Percentiles rank a stretch among this genome's conserved stretches.
Evolutionary conservation across 1,284 basidiomycete genomes (phyloP).

Genomic region (Papiliotrema nemorosa): DNA sequence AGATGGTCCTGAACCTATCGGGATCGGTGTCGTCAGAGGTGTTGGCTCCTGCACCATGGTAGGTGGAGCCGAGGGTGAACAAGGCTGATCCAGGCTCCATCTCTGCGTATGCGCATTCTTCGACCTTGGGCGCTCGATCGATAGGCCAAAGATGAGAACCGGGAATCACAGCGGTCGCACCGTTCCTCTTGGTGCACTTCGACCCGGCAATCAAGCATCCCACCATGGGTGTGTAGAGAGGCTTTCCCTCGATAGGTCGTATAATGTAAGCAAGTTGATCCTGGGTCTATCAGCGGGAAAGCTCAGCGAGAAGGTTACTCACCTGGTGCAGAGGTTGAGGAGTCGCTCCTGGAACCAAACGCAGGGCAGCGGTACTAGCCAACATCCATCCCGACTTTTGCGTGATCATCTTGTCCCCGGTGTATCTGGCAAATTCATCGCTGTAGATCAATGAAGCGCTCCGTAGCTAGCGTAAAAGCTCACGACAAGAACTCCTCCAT

Average conservation of each 20-base stretch:
- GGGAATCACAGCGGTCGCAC: conserved; percentile 21
- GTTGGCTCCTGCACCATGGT: conserved; percentile 23
- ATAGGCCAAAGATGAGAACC: conserved; percentile 19
- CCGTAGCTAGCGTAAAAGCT: background rate
- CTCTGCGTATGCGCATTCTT: conserved; percentile 5
- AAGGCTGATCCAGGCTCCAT: conserved; percentile 24
- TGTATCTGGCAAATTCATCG: conserved; percentile 19
- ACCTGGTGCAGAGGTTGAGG: conserved; percentile 20
- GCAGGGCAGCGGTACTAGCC: conserved; percentile 16
- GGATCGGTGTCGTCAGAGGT: conserved; percentile 14
- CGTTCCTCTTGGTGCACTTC: conserved; percentile 18
- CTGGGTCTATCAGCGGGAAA: no score
- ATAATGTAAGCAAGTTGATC: conserved; percentile 19
- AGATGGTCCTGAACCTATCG: conserved; percentile 18
- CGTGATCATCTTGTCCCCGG: conserved; percentile 17
- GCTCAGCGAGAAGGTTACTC: no score
- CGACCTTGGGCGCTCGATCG: conserved; percentile 13
- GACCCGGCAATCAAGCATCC: conserved; percentile 23
- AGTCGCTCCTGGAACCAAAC: conserved; percentile 17
- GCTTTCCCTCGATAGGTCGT: conserved; percentile 13
- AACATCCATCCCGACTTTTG: conserved; percentile 22
- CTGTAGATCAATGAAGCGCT: conserved; percentile 2
- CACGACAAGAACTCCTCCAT: conserved; percentile 20
- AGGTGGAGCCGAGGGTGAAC: conserved; percentile 19
- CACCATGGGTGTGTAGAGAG: conserved; percentile 20